Percentiles rank a stretch among this genome's conserved stretches.
Conservation (phyloP, 805 yeast genomes). For the Ogataea paradorogensis region DNA sequence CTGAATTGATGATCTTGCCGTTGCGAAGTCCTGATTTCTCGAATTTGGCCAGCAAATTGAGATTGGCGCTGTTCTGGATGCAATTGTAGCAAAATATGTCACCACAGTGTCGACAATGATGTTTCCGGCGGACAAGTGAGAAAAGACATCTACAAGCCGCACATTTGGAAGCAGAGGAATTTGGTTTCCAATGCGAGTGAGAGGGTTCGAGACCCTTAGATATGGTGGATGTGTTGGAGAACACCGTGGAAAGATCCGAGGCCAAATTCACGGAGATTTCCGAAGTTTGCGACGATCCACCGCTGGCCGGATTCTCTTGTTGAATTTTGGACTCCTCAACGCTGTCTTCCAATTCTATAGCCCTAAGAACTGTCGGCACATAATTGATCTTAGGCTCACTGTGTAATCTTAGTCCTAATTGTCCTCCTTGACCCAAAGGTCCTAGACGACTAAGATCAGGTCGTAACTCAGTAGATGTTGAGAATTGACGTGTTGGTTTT, state of each 20-base stretch:
- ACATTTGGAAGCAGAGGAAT: conserved; percentile 39
- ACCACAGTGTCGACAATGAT: conserved; percentile 55
- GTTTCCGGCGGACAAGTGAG: conserved; percentile 35
- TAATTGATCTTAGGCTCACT: conserved; percentile 46
- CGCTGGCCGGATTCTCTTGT: neutral
- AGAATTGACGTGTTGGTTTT: conserved; percentile 37
- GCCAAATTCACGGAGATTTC: neutral
- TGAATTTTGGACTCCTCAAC: neutral
- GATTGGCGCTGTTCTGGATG: conserved; percentile 28
- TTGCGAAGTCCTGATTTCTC: conserved; percentile 25
- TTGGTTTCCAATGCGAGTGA: conserved; percentile 52
- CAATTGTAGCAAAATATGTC: conserved; percentile 41
- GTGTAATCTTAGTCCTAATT: conserved; percentile 21
- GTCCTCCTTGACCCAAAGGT: neutral
- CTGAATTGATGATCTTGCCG: neutral
- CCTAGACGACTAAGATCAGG: neutral
- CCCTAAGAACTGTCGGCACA: conserved; percentile 55
- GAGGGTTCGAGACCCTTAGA: conserved; percentile 41
- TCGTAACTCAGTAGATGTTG: conserved; percentile 18
- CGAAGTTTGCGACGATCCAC: neutral
- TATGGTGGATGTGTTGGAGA: conserved; percentile 15
- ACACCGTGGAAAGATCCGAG: conserved; percentile 10
- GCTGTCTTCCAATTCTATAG: conserved; percentile 20
- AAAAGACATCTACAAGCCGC: conserved; percentile 28
- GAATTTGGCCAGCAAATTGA: conserved; percentile 36